Percentiles rank a stretch among this genome's conserved stretches.
Conservation (phyloP, 1,284 basidiomycete species). For the Pulveroboletus sp. region DNA sequence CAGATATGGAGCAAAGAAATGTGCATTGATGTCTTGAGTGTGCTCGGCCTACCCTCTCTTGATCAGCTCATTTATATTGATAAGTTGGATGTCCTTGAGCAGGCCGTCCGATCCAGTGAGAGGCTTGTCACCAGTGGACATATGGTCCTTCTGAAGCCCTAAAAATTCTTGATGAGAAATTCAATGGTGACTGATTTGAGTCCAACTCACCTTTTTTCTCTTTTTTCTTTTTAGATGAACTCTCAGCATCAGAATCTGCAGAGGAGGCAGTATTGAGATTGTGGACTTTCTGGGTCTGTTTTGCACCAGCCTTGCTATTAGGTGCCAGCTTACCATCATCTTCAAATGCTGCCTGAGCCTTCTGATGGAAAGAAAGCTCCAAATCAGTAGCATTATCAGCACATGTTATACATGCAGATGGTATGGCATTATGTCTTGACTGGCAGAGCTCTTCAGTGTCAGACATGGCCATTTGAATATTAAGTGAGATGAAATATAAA, state of each 20-base stretch:
- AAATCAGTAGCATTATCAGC: too few relatives aligned
- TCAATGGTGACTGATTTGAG: not conserved
- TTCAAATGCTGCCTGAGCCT: too few relatives aligned
- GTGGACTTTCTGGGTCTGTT: not conserved
- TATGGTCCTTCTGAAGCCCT: not conserved
- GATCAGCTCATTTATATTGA: constrained; percentile 1
- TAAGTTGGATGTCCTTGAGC: constrained; percentile 1
- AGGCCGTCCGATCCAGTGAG: not conserved
- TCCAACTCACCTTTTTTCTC: not conserved
- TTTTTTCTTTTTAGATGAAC: not conserved
- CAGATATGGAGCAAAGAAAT: not conserved
- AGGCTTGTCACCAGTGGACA: not conserved
- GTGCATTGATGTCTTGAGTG: constrained; percentile 4
- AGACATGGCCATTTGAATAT: too few relatives aligned
- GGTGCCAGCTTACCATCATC: too few relatives aligned
- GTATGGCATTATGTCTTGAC: too few relatives aligned
- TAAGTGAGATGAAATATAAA: too few relatives aligned
- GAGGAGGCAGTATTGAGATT: not conserved
- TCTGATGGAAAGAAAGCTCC: too few relatives aligned
- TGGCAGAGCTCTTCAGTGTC: too few relatives aligned
- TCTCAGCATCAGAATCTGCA: not conserved
- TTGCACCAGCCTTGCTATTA: not conserved
- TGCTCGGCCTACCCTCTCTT: not conserved
- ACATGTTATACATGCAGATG: too few relatives aligned
- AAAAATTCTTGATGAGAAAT: not conserved